Conservation (phyloP, 202 grass and related monocot genomes). For the Setaria viridis region DNA sequence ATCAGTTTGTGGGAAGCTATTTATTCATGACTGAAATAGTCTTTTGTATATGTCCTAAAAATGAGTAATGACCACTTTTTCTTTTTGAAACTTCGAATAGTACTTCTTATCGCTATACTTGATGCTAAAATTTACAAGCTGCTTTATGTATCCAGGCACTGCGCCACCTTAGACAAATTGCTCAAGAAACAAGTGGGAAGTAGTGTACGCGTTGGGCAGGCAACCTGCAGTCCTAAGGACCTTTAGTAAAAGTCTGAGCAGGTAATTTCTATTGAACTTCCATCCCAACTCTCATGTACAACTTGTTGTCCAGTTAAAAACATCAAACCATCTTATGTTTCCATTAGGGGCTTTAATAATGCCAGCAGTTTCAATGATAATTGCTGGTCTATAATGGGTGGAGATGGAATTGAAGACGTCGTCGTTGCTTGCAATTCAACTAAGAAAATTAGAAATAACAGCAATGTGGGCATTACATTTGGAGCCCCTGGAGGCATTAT, state of each 20-base stretch:
- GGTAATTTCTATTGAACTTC: slow-evolving; percentile 49
- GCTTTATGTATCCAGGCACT: slow-evolving; percentile 73
- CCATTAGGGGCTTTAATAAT: slow-evolving; percentile 89
- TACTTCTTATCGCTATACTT: slow-evolving; percentile 23
- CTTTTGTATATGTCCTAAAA: slow-evolving; percentile 40
- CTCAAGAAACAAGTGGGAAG: slow-evolving; percentile 94
- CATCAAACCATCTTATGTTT: neutral
- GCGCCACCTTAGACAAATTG: slow-evolving; percentile 92
- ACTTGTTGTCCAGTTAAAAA: slow-evolving; percentile 22
- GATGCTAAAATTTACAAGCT: slow-evolving; percentile 37
- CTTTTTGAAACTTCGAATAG: neutral
- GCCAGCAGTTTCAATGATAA: slow-evolving; percentile 92
- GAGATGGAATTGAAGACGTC: slow-evolving; percentile 90
- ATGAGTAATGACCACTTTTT: neutral
- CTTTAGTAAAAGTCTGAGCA: slow-evolving; percentile 91
- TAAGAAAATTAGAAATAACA: slow-evolving; percentile 70
- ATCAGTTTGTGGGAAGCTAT: slow-evolving; percentile 29
- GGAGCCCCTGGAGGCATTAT: slow-evolving; percentile 76
- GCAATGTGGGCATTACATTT: slow-evolving; percentile 57
- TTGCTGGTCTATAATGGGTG: slow-evolving; percentile 83
- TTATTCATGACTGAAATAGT: slow-evolving; percentile 28
- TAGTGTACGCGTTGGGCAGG: slow-evolving; percentile 80
- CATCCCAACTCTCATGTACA: slow-evolving; percentile 5
- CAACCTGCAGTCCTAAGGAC: slow-evolving; percentile 90
- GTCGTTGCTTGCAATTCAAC: slow-evolving; percentile 76